These are phyloP conservation scores for Zalaria sp. DNA, from an alignment of 2,329 filamentous ascomycete species.

Conservation along the genomic window DNA sequence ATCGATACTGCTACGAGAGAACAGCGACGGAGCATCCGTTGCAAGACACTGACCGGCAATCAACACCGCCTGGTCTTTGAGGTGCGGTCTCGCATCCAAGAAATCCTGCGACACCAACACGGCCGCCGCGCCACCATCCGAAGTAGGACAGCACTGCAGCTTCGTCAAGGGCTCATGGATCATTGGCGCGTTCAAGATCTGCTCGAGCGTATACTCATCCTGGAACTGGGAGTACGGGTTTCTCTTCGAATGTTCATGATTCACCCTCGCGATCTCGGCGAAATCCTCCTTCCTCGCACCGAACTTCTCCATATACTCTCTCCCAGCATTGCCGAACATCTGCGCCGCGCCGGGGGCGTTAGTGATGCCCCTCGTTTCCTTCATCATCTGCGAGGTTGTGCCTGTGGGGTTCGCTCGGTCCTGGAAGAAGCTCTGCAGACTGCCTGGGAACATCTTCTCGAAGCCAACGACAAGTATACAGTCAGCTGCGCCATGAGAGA, in stretches of 20 bases:
- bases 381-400: constrained; percentile 65
- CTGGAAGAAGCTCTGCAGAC: constrained; percentile 68
- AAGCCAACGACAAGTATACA: constrained; percentile 88
- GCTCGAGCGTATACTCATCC: constrained; percentile 75
- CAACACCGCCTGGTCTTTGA: constrained; percentile 68
- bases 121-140: constrained; percentile 78
- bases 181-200: constrained; percentile 61
- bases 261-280: constrained; percentile 83
- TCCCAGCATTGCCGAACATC: constrained; percentile 87
- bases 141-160: constrained; percentile 96
- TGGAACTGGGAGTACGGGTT: constrained; percentile 99
- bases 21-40: constrained; percentile 71
- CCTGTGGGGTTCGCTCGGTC: constrained; percentile 71
- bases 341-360: constrained; percentile 79
- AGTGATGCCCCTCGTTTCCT: constrained; percentile 62
- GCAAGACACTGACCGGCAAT: constrained; percentile 79
- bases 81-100: constrained; percentile 69
- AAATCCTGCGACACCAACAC: constrained; percentile 82
- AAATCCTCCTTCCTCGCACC: constrained; percentile 78
- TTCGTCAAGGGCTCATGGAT: constrained; percentile 85
- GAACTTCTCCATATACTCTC: constrained; percentile 93
- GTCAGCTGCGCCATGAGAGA: constrained; percentile 68
- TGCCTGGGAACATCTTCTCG: constrained; percentile 96
- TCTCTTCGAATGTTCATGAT: constrained; percentile 78
- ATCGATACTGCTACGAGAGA: constrained; percentile 70